Percentiles rank a stretch among this genome's conserved stretches.
Evolutionary conservation across 2,329 filamentous ascomycete species (phyloP).

Genomic region (Coniochaeta prunicola): DNA sequence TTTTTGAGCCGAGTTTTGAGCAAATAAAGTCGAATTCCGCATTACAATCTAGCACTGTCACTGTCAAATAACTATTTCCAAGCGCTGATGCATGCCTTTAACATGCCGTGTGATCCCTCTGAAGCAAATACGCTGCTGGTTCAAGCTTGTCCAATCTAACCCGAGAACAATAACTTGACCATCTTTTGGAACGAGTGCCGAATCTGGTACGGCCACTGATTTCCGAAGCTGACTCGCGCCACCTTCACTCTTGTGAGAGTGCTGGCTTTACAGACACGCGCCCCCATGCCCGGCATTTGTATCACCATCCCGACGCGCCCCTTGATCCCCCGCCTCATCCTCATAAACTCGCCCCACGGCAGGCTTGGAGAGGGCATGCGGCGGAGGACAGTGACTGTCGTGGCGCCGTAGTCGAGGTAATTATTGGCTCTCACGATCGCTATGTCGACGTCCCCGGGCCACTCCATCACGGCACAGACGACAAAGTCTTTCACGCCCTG

Average conservation of each 20-base stretch:
- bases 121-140: not conserved
- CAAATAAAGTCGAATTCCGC: not conserved
- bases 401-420: slow-evolving; percentile 43
- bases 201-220: not conserved
- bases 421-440: slow-evolving; percentile 37
- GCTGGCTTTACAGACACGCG: slow-evolving; percentile 15
- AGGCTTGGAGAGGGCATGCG: slow-evolving; percentile 22
- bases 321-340: slow-evolving; percentile 29
- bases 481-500: slow-evolving; percentile 39
- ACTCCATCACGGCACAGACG: slow-evolving; percentile 42
- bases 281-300: slow-evolving; percentile 16
- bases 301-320: slow-evolving; percentile 25
- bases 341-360: slow-evolving; percentile 27
- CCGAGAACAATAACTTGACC: not conserved
- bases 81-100: not conserved
- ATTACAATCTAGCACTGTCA: not conserved
- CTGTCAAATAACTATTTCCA: not conserved
- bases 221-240: slow-evolving; percentile 30
- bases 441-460: slow-evolving; percentile 17
- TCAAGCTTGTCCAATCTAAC: not conserved
- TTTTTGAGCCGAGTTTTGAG: not conserved
- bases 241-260: slow-evolving; percentile 33
- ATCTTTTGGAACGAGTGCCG: not conserved
- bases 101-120: not conserved
- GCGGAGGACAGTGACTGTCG: slow-evolving; percentile 45